Evolutionary conservation across 495 filamentous ascomycete species (phyloP).

Genomic region (Penicillium manginii): DNA sequence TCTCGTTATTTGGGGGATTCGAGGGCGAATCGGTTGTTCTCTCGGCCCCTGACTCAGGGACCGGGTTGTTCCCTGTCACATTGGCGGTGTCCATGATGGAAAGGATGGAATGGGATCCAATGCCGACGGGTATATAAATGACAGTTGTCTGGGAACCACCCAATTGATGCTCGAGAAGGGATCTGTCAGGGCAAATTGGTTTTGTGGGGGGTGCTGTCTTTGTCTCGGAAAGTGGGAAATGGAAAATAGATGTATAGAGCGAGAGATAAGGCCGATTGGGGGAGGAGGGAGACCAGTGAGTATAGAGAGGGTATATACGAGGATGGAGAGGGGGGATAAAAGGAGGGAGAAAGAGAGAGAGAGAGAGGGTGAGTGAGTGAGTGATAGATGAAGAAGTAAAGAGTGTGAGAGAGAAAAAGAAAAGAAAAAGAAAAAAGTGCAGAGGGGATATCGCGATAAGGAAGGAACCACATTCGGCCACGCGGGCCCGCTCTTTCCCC

Average conservation of each 20-base stretch:
- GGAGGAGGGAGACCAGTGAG: slow-evolving; percentile 6
- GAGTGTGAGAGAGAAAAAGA: neutral
- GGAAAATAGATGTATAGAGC: slow-evolving; percentile 1
- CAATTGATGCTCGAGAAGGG: neutral
- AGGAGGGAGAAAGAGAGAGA: slow-evolving; percentile 6
- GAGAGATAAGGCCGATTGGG: slow-evolving; percentile 17
- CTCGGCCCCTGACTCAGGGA: slow-evolving; percentile 3
- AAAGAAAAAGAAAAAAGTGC: neutral
- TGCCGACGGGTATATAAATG: neutral
- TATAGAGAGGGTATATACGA: slow-evolving; percentile 18
- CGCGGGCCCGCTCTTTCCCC: neutral
- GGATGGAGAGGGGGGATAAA: slow-evolving; percentile 10
- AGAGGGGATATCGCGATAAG: neutral
- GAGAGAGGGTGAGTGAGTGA: slow-evolving; percentile 6
- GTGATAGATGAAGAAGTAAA: slow-evolving; percentile 6
- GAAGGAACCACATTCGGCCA: neutral
- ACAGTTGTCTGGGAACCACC: neutral
- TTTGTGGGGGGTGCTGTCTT: neutral
- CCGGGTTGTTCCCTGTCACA: slow-evolving; percentile 1
- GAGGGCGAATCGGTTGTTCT: slow-evolving; percentile 3
- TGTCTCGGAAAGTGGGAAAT: no score
- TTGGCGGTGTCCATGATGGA: slow-evolving; percentile 31
- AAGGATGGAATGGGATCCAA: neutral
- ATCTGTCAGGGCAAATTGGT: neutral
- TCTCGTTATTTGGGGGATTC: neutral